A percentile compares a stretch with the other conserved stretches of the same genome.
phyloP scores from a whole-genome alignment of 805 yeast genomes.

The Candida sithepensis region DNA sequence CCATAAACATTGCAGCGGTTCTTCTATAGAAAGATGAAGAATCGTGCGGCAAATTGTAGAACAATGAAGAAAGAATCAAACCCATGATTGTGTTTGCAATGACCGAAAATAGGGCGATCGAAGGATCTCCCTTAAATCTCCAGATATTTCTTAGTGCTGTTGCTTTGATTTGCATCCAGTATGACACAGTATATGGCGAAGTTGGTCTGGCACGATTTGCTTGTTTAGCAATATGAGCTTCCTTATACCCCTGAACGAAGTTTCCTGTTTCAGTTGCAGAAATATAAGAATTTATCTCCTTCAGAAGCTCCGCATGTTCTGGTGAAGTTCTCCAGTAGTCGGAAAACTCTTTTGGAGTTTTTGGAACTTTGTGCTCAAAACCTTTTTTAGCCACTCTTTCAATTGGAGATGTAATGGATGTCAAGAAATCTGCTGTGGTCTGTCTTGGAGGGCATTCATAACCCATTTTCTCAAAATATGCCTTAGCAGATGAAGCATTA shows the following conservation, averaged over 20 bases:
- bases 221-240: conserved; percentile 49
- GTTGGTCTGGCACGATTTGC: conserved; percentile 40
- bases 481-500: conserved; percentile 35
- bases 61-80: conserved; percentile 50
- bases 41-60: conserved; percentile 40
- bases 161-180: conserved; percentile 46
- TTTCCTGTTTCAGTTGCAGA: conserved; percentile 8
- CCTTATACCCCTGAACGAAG: conserved; percentile 13
- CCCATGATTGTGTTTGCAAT: conserved; percentile 49
- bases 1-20: conserved; percentile 63
- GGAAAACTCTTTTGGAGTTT: conserved; percentile 35
- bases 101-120: conserved; percentile 39
- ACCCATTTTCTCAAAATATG: conserved; percentile 41
- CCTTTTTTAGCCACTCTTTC: conserved; percentile 31
- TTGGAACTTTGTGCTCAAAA: conserved; percentile 35
- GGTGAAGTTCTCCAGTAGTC: conserved; percentile 35
- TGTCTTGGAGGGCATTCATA: conserved; percentile 44
- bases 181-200: conserved; percentile 52
- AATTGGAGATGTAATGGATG: no score
- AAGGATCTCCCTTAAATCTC: conserved; percentile 48
- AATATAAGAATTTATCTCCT: conserved; percentile 33
- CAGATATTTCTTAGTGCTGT: conserved; percentile 42
- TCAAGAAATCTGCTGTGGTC: conserved; percentile 44
- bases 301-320: conserved; percentile 27
- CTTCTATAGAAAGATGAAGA: conserved; percentile 49